Base-by-base conservation (phyloP, 108 stramenopile genomes). In the Aurantiochytrium sp. region DNA sequence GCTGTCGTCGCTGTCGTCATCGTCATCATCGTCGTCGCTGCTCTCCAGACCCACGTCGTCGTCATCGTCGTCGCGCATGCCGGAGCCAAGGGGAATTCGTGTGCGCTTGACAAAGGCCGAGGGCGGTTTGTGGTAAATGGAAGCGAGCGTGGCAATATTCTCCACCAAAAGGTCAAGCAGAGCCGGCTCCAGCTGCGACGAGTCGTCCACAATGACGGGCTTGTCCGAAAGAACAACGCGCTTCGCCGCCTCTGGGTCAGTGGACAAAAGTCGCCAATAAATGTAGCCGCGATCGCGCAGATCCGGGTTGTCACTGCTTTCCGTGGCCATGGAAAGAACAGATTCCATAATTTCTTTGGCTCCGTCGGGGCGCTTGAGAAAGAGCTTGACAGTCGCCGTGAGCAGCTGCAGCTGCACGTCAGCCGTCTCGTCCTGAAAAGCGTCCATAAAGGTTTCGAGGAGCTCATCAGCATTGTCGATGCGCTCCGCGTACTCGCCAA, bases 401-500 rank as follows among this genome's bases (percentile, higher is more conserved):
- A 99, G 94, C 57, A 99, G 91, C 92, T 98, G 98, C 72, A 99
- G 92, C 93, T 99, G 99, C 43, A 99, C 99, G 45, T 96, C 95
- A 1, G 98, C 96, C 72, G 97, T 96, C 90, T 97, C 97, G 73
- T 98, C 98, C 90, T 96, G 95, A 92, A 98, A 98, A 8, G 97
- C 95, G 88, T 99, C 98, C 55, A 99, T 90, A 94, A 99, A 99
- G 87, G 95, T 96, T 72, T 99, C 98, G 29, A 99, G 93, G 44
- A 99, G 94, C 91, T 99, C 98, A 91, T 98, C 98, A 10, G 99
- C 99, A 92, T 99, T 99, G 91, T 99, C 99, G 83, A 99, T 99
- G 71, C 98, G 97, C 91, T 98, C 98, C 0, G 98, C 98, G 91
- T 99, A 99, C 92, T 99, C 99, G n/a, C 99, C 99, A 92, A 99